Evolutionary conservation across 352 stramenopile genomes (phyloP).

Genomic region (Phytophthora niederhauseri): DNA sequence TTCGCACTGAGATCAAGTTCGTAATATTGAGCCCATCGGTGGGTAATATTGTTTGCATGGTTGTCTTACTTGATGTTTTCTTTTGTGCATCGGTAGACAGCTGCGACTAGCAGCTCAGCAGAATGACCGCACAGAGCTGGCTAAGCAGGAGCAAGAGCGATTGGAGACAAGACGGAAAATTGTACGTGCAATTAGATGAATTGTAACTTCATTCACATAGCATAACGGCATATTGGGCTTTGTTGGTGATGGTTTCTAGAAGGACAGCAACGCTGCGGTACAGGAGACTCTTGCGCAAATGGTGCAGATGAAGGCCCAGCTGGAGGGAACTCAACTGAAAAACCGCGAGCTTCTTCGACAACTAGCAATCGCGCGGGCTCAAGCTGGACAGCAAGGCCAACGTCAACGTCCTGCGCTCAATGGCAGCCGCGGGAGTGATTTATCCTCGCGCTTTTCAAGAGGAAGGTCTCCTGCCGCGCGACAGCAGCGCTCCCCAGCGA

Average conservation of each 20-base stretch:
- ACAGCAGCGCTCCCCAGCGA: slow-evolving; percentile 6
- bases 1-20: slow-evolving; percentile 69
- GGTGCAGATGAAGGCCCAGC: slow-evolving; percentile 58
- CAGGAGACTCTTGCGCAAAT: slow-evolving; percentile 66
- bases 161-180: slow-evolving; percentile 46
- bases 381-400: slow-evolving; percentile 28
- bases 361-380: slow-evolving; percentile 65
- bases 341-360: slow-evolving; percentile 80
- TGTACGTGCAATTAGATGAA: slow-evolving; percentile 18
- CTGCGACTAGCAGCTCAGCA: slow-evolving; percentile 27
- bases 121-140: slow-evolving; percentile 18
- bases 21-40: background rate
- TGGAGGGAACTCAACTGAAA: slow-evolving; percentile 73
- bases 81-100: slow-evolving; percentile 20
- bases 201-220: background rate
- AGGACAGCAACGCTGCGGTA: slow-evolving; percentile 55
- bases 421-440: slow-evolving; percentile 14
- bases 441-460: slow-evolving; percentile 17
- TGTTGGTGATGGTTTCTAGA: slow-evolving; percentile 29
- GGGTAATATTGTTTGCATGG: background rate
- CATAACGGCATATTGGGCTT: background rate
- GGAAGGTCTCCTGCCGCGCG: slow-evolving; percentile 20
- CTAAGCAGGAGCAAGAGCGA: slow-evolving; percentile 41
- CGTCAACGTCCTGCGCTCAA: slow-evolving; percentile 20
- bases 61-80: background rate